Conservation (phyloP, 2,329 filamentous ascomycete genomes). For the Pestalotiopsis sp. region DNA sequence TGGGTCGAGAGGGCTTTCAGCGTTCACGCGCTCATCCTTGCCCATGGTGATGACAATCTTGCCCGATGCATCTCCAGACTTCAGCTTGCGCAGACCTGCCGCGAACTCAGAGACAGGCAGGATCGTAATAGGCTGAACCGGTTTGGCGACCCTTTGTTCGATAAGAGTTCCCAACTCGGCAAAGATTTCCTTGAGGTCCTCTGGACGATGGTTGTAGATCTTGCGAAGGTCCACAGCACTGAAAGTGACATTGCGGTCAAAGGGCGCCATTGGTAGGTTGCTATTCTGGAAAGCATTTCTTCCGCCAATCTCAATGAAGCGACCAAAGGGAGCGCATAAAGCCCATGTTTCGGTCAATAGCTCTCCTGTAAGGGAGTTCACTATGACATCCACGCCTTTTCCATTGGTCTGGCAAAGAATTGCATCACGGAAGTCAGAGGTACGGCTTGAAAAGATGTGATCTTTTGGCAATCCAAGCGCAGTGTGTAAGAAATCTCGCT, state of each 20-base stretch:
- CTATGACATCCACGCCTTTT: constrained; percentile 37
- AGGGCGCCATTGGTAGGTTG: not conserved
- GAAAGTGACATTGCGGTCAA: constrained; percentile 3
- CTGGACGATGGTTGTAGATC: not conserved
- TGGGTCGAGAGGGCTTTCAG: not conserved
- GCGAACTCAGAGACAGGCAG: not conserved
- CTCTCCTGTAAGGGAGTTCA: constrained; percentile 45
- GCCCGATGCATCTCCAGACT: constrained; percentile 3
- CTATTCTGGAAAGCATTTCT: constrained; percentile 5
- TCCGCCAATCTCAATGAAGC: constrained; percentile 48
- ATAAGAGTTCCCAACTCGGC: not conserved
- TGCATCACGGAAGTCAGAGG: constrained; percentile 31
- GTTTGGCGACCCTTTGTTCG: not conserved
- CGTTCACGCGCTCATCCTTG: not conserved
- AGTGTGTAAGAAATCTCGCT: constrained; percentile 40
- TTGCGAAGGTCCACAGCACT: not conserved
- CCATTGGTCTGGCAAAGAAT: constrained; percentile 30
- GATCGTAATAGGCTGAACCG: not conserved
- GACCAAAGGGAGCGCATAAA: constrained; percentile 45
- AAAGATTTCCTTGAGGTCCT: not conserved
- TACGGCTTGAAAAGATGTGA: constrained; percentile 38
- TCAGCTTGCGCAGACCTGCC: not conserved
- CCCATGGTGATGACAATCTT: constrained; percentile 10
- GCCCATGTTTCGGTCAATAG: constrained; percentile 43
- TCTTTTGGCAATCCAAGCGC: constrained; percentile 38